phyloP scores from a whole-genome alignment of 768 basidiomycete species.

The Scleroderma bovista region DNA sequence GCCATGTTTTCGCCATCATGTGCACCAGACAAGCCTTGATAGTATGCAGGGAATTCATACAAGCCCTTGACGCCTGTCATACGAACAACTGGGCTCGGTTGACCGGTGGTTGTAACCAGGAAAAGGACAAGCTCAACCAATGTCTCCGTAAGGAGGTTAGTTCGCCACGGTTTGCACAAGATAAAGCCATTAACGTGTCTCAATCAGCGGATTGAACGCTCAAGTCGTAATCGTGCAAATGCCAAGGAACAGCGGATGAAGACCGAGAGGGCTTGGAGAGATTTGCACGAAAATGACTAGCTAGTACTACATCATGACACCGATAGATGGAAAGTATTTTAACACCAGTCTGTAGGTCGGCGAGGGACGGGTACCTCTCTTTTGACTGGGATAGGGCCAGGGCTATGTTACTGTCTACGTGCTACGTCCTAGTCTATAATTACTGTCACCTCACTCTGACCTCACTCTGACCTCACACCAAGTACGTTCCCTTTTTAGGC shows the following conservation, averaged over 20 bases:
- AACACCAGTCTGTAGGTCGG: too few species aligned
- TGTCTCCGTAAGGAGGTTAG: slow-evolving; percentile 70
- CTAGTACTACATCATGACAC: too few species aligned
- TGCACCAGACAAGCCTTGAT: slow-evolving; percentile 7
- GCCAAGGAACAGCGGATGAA: slow-evolving; percentile 54
- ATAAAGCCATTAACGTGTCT: neutral
- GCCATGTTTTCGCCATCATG: neutral
- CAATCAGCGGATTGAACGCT: slow-evolving; percentile 52
- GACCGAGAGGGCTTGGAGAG: slow-evolving; percentile 54
- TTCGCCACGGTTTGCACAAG: neutral
- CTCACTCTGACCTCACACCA: too few species aligned
- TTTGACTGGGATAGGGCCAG: too few species aligned
- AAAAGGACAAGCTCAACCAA: slow-evolving; percentile 61
- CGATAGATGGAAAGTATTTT: too few species aligned
- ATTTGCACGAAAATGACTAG: slow-evolving; percentile 49
- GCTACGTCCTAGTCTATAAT: too few species aligned
- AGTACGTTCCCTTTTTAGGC: too few species aligned
- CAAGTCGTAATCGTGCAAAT: slow-evolving; percentile 50
- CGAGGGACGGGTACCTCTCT: too few species aligned
- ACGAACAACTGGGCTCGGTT: slow-evolving; percentile 55
- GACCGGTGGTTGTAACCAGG: slow-evolving; percentile 63
- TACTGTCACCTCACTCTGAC: too few species aligned
- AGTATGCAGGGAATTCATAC: slow-evolving; percentile 75
- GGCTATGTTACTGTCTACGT: too few species aligned
- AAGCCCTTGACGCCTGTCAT: slow-evolving; percentile 73